A percentile compares a stretch with the other conserved stretches of the same genome.
These are phyloP conservation scores for Lasiosphaeris hirsuta DNA, from an alignment of 495 filamentous ascomycete genomes.

Conservation along the genomic window DNA sequence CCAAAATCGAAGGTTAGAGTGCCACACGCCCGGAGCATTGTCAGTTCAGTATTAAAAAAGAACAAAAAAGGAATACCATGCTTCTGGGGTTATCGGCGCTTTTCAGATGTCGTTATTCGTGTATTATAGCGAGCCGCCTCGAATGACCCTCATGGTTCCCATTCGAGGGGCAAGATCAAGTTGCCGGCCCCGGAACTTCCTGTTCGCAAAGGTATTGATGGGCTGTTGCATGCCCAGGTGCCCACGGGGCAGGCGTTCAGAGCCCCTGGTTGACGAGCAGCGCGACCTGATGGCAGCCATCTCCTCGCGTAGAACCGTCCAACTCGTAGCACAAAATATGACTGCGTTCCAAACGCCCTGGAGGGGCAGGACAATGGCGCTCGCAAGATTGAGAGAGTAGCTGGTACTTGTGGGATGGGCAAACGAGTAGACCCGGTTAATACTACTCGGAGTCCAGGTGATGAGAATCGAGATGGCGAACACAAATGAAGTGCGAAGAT, in stretches of 20 bases:
- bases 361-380: conserved; percentile 71
- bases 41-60: too few relatives aligned
- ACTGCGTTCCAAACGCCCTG: conserved; percentile 85
- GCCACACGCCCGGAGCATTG: too few relatives aligned
- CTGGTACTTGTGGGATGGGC: conserved; percentile 51
- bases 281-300: background rate
- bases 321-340: conserved; percentile 67
- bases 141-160: conserved; percentile 19
- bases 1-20: too few relatives aligned
- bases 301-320: conserved; percentile 35
- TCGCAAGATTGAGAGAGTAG: conserved; percentile 67
- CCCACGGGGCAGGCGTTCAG: conserved; percentile 7
- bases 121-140: conserved; percentile 17
- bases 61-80: background rate
- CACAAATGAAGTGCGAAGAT: conserved; percentile 75
- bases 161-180: conserved; percentile 1
- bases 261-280: background rate
- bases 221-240: background rate
- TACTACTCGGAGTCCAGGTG: conserved; percentile 78
- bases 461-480: conserved; percentile 77
- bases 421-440: conserved; percentile 73
- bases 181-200: too few relatives aligned
- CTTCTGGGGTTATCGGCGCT: background rate
- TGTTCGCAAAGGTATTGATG: too few relatives aligned
- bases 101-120: background rate